A percentile compares a stretch with the other conserved stretches of the same genome.
Evolutionary conservation across 208 protist species (phyloP).

Genomic region (Leishmania amazonensis): DNA sequence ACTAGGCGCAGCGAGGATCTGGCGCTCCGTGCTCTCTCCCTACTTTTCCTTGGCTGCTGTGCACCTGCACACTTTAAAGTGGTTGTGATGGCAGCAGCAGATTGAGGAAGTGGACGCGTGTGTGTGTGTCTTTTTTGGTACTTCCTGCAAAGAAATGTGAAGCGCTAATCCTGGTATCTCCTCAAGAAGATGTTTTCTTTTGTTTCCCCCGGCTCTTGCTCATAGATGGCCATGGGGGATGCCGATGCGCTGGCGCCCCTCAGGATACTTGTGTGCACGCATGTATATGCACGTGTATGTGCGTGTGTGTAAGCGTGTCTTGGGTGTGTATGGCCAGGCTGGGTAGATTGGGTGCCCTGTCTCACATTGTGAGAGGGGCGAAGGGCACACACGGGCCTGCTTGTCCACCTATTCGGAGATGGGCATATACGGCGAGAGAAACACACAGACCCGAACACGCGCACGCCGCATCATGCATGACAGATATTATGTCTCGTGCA

Average conservation of each 20-base stretch:
- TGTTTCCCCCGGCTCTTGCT: background rate
- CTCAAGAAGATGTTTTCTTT: background rate
- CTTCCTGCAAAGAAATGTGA: background rate
- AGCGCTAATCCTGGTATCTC: no score
- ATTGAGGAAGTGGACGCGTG: background rate
- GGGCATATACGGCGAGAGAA: background rate
- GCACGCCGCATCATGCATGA: slow-evolving; percentile 1
- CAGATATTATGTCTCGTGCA: background rate
- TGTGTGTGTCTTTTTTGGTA: background rate
- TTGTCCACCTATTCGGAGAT: no score
- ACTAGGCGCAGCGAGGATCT: background rate
- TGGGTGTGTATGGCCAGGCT: background rate
- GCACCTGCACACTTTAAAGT: background rate
- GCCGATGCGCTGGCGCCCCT: background rate
- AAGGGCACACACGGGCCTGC: background rate
- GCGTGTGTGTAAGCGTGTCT: background rate
- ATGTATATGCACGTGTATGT: background rate
- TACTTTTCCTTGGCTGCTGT: background rate
- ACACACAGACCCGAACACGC: background rate
- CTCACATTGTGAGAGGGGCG: background rate
- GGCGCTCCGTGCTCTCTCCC: background rate
- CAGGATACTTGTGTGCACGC: background rate
- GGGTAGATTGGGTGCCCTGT: background rate
- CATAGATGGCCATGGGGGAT: background rate
- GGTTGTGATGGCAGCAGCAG: background rate